Base-by-base conservation (phyloP, 768 basidiomycete genomes). In the Boletus tylopilopsis region DNA sequence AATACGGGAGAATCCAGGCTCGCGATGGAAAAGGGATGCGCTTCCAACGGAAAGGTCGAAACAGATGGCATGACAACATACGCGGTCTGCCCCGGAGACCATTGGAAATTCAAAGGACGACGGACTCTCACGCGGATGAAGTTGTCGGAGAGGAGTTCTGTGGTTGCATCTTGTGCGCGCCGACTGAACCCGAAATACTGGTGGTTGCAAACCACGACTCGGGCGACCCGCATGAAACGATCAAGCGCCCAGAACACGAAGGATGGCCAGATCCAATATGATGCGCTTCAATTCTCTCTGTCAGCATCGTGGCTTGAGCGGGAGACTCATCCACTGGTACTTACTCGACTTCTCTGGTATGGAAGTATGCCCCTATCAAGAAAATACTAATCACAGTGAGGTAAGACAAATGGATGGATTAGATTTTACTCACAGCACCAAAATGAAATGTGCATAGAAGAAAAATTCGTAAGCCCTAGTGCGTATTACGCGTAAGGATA, bases 1-100 rank as follows among this genome's bases (percentile, higher is more conserved):
- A 66, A 63, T 5, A 60, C 12, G 13, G 44, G 3, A 12, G 61
- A 58, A 38, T 73, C 68, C 8, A 74, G 58, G n/a, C 68, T 77
- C 6, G 78, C 70, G 47, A 84, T 82, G 0, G 82, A 81, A 64
- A 85, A 84, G 2, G 83, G 83, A 51, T 84, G 83, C 0, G 78
- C 64, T 61, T 84, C 78, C 25, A 76, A 72, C 6, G 76, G 75
- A 23, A 72, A 60, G 0, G 45, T 42, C 11, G 77, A 77, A 6
- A 80, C 67, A 1, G 68, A 57, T 5, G 80, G 80, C 55, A 83
- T 66, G 10, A 68, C 72, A 19, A 84, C 66, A 55, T 74, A 83
- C 0, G 72, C 76, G 30, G 73, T 71, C 62, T 84, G 83, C 8
- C 82, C 83, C 0, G 83, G 72, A 5, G 61, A 57, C 78, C 77